These are phyloP conservation scores for Phytophthora constricta DNA, from an alignment of 352 stramenopile genomes.

Conservation along the genomic window DNA sequence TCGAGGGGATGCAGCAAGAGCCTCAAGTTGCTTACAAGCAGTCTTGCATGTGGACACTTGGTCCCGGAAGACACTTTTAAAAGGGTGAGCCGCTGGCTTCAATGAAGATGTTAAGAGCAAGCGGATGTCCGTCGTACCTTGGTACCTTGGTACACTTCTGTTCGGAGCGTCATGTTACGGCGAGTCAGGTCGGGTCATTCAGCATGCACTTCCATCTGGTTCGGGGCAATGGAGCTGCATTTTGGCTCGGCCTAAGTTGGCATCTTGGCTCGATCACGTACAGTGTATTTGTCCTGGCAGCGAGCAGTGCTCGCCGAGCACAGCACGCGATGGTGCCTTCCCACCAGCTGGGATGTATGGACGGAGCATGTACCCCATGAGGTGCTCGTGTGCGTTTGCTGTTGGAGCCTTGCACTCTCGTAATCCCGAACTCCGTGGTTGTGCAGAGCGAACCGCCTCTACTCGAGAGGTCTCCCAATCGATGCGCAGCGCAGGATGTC, in stretches of 20 bases:
- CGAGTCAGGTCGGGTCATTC: not conserved
- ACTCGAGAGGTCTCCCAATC: constrained; percentile 14
- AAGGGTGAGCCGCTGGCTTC: too few species aligned
- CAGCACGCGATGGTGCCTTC: not conserved
- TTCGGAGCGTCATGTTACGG: too few species aligned
- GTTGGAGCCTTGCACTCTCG: constrained; percentile 17
- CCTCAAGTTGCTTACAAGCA: too few species aligned
- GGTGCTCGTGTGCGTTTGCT: not conserved
- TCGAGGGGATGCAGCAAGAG: too few species aligned
- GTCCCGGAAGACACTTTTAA: too few species aligned
- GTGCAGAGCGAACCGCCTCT: constrained; percentile 33
- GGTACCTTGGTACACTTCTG: too few species aligned
- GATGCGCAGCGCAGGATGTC: constrained; percentile 14
- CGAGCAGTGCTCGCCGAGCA: too few species aligned
- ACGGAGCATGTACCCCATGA: constrained; percentile 20
- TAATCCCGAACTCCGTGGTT: constrained; percentile 22
- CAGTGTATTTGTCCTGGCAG: too few species aligned
- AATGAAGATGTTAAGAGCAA: too few species aligned
- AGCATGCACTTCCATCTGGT: not conserved
- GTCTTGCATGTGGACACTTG: too few species aligned
- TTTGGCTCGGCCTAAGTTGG: too few species aligned
- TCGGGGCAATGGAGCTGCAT: not conserved
- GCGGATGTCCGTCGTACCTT: too few species aligned
- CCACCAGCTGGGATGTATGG: constrained; percentile 12
- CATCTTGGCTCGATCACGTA: not conserved